Evolutionary conservation across 257 asterid genomes (phyloP).

Genomic region (Capsicum chinense): DNA sequence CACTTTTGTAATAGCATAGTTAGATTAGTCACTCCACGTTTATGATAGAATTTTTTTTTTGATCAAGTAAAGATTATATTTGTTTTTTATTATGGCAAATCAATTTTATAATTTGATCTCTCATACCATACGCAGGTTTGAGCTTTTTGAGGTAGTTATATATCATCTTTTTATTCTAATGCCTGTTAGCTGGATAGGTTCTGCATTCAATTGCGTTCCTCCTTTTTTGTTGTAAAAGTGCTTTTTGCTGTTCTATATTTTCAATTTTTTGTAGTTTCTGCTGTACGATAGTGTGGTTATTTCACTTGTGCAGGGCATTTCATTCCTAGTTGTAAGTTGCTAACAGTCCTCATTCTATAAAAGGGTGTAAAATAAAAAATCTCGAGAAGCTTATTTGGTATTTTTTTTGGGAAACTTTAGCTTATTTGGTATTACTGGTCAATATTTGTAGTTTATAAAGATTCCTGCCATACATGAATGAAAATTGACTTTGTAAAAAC

Average conservation of each 20-base stretch:
- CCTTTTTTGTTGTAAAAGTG: background rate
- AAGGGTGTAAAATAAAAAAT: constrained; percentile 1
- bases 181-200: background rate
- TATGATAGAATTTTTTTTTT: background rate
- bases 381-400: background rate
- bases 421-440: constrained; percentile 19
- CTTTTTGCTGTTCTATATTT: background rate
- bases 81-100: background rate
- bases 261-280: background rate
- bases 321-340: constrained; percentile 10
- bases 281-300: background rate
- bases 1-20: background rate
- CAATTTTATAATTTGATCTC: constrained; percentile 1
- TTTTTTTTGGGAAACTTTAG: background rate
- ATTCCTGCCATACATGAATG: background rate
- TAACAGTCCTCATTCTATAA: background rate
- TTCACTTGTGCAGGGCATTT: background rate
- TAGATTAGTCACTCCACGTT: background rate
- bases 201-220: background rate
- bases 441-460: background rate
- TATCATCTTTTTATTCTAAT: too few species aligned
- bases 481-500: background rate
- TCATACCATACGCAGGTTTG: background rate
- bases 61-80: background rate
- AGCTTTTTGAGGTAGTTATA: too few species aligned